Base-by-base conservation (phyloP, 352 stramenopile species). In the Globisporangium paroecandrum region DNA sequence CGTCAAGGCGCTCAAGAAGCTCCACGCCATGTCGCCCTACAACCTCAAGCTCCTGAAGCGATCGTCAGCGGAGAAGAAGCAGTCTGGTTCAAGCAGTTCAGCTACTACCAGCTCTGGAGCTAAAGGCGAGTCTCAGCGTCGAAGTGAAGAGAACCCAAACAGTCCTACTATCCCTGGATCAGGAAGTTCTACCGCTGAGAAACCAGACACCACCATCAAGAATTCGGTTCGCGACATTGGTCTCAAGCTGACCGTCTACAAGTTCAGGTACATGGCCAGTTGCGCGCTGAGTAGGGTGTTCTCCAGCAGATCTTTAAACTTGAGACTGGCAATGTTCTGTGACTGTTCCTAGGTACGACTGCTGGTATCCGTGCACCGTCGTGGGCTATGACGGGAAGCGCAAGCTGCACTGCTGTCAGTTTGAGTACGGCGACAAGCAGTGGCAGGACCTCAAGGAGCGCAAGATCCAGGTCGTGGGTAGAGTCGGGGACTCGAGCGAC, bases 351-450 rank as follows among this genome's bases (percentile, higher is more conserved):
- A 85, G 79, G 68, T 93, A 92, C 57, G 83, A 94, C 65, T 94
- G 81, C 69, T 94, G 82, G 86, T 94, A 94, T 63, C 82, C 75
- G 57, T 94, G 86, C 75, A 90, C 76, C 1, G 70, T 94, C 47
- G 82, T 94, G 20, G 83, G 86, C 25, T 94, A 78, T 53, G 86
- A 94, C 47, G 67, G 69, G 36, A 94, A 94, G 61, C 77, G 84
- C 20, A 73, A 75, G 41, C 77, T 92, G 64, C 86, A 94, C 70
- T 91, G 83, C 64, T 92, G 83, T 55, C 82, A 90, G 64, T 94
- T 92, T 58, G 83, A 94, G 46, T 90, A 88, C 56, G 84, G 84
- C 4, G 86, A 94, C 74, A 93, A 93, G 72, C 86, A 94, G 60
- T 94, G 86, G 82, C 82, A 89, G 53, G 76, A 89, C 38, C 70